phyloP scores from a whole-genome alignment of 2,329 filamentous ascomycete genomes.

The Curvularia lunata region DNA sequence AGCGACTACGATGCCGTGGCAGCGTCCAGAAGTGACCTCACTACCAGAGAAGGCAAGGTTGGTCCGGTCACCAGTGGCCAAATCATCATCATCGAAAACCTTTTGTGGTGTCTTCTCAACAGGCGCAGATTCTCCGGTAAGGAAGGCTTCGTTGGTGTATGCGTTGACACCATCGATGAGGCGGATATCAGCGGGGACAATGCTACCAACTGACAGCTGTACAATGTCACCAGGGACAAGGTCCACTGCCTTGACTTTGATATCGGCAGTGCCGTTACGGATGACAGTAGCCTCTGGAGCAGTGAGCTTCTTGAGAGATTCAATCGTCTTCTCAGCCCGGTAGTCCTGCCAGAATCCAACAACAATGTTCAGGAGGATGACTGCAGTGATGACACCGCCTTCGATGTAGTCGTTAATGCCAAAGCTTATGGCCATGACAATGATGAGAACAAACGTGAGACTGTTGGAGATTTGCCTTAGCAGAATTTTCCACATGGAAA shows the following conservation, averaged over 20 bases:
- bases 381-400: conserved; percentile 67
- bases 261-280: conserved; percentile 42
- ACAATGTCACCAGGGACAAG: conserved; percentile 51
- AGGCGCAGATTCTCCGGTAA: conserved; percentile 75
- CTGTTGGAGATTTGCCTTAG: conserved; percentile 79
- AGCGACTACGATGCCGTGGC: conserved; percentile 70
- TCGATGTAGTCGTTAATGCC: conserved; percentile 70
- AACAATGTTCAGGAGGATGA: conserved; percentile 71
- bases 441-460: conserved; percentile 73
- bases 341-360: conserved; percentile 65
- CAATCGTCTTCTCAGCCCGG: conserved; percentile 52
- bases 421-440: conserved; percentile 73
- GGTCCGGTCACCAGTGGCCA: conserved; percentile 67
- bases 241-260: conserved; percentile 47
- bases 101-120: conserved; percentile 68
- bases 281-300: conserved; percentile 49
- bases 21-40: conserved; percentile 73
- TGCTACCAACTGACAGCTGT: conserved; percentile 60
- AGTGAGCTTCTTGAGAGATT: conserved; percentile 50
- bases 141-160: conserved; percentile 75
- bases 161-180: conserved; percentile 71
- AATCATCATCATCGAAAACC: conserved; percentile 58
- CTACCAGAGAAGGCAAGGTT: conserved; percentile 76
- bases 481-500: conserved; percentile 77
- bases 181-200: conserved; percentile 71